Conservation (phyloP, 176 grass and related monocot genomes). For the Lolium perenne region DNA sequence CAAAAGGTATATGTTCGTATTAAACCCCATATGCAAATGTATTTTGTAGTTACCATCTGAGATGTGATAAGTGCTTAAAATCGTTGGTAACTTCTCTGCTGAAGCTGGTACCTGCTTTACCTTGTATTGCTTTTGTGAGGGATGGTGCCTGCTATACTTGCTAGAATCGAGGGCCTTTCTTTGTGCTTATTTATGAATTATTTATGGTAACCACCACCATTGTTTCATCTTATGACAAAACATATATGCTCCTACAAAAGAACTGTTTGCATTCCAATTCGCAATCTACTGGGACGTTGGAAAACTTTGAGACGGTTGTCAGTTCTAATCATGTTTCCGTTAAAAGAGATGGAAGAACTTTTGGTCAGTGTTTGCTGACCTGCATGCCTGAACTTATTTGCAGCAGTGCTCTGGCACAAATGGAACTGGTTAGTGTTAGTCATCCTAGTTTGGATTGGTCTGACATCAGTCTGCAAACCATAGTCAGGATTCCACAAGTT, state of each 20-base stretch:
- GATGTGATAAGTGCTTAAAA: not conserved
- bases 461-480: not conserved
- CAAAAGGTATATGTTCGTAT: conserved; percentile 62
- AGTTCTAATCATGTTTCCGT: not conserved
- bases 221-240: conserved; percentile 11
- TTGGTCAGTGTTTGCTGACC: not conserved
- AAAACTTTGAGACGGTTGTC: not conserved
- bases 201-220: not conserved
- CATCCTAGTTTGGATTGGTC: not conserved
- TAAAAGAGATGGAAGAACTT: not conserved
- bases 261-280: conserved; percentile 7
- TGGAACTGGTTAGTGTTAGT: not conserved
- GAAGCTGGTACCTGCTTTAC: not conserved
- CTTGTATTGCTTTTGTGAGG: not conserved
- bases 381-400: not conserved
- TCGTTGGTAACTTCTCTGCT: not conserved
- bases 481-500: not conserved
- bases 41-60: not conserved
- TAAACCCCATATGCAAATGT: conserved; percentile 2
- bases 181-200: not conserved
- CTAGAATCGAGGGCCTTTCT: not conserved
- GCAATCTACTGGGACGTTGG: not conserved
- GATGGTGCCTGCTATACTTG: not conserved
- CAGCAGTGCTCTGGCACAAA: not conserved
- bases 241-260: not conserved